Conservation (phyloP, 228 moss, liverwort and hornwort genomes). For the Sphagnum fallax region DNA sequence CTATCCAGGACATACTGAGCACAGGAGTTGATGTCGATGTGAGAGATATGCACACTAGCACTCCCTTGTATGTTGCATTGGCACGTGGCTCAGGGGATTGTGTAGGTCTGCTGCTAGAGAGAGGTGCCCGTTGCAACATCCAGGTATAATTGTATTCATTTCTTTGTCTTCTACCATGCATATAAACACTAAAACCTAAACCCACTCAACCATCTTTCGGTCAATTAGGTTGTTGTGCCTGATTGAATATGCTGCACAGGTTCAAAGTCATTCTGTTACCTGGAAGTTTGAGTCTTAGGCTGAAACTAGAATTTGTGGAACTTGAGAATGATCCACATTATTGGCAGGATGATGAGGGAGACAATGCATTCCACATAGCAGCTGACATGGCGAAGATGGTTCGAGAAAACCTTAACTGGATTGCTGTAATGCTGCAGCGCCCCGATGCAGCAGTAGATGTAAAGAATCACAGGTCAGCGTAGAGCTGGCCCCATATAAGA, state of each 20-base stretch:
- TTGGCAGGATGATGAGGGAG: conserved; percentile 37
- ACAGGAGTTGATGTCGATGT: conserved; percentile 39
- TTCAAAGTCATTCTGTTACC: too few species aligned
- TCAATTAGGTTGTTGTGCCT: too few species aligned
- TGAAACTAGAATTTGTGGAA: too few species aligned
- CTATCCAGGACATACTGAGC: conserved; percentile 24
- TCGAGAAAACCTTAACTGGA: conserved; percentile 36
- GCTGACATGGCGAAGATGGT: conserved; percentile 47
- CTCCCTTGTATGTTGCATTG: conserved; percentile 38
- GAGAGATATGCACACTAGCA: conserved; percentile 31
- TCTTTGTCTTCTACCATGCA: background rate
- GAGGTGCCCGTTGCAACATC: conserved; percentile 30
- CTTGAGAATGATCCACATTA: too few species aligned
- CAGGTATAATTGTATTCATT: conserved; percentile 15
- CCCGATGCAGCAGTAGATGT: conserved; percentile 31
- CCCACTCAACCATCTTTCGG: too few species aligned
- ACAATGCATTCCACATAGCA: conserved; percentile 42
- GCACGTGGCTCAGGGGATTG: conserved; percentile 40
- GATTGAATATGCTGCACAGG: too few species aligned
- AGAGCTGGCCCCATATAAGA: too few species aligned
- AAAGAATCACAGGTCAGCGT: conserved; percentile 33
- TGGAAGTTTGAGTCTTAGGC: too few species aligned
- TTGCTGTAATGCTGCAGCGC: conserved; percentile 32
- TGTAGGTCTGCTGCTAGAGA: conserved; percentile 30
- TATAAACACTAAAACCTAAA: background rate